A percentile compares a stretch with the other conserved stretches of the same genome.
phyloP scores from a whole-genome alignment of 768 basidiomycete genomes.

The Termitomyces sp. region DNA sequence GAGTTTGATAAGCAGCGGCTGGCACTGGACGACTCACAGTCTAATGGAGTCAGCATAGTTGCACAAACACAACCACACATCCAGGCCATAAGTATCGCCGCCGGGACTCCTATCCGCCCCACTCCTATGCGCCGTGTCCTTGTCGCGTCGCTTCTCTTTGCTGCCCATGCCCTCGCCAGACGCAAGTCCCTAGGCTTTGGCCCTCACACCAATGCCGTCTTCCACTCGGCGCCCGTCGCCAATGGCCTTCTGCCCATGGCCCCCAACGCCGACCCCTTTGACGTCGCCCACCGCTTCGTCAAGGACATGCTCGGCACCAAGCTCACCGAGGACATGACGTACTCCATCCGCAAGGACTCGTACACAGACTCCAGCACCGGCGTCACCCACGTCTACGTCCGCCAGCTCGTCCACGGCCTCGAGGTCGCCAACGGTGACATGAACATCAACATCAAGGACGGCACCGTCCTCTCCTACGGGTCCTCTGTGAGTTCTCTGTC shows the following conservation, averaged over 20 bases:
- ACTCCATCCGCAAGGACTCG: conserved; percentile 71
- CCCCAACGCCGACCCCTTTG: conserved; percentile 42
- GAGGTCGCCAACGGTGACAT: conserved; percentile 90
- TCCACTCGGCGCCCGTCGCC: conserved; percentile 26
- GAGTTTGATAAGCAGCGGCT: neutral
- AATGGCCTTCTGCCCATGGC: conserved; percentile 35
- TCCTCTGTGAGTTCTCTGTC: conserved; percentile 59
- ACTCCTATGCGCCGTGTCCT: conserved; percentile 57
- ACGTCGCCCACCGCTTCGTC: conserved; percentile 63
- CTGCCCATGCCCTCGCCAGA: conserved; percentile 42
- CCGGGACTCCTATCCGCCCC: neutral
- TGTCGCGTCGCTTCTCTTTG: conserved; percentile 55
- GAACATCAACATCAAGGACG: conserved; percentile 89
- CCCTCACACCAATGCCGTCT: conserved; percentile 69
- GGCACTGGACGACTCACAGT: neutral
- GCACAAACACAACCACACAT: conserved; percentile 17
- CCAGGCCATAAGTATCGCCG: conserved; percentile 10
- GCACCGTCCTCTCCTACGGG: conserved; percentile 79
- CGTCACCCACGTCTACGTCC: conserved; percentile 85
- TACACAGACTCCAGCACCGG: conserved; percentile 85
- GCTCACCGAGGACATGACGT: conserved; percentile 33
- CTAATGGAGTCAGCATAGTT: conserved; percentile 1
- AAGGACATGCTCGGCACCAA: conserved; percentile 39
- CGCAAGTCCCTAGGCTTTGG: conserved; percentile 93
- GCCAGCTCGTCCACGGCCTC: conserved; percentile 79